Conservation (phyloP, 257 asterid species). For the Jacaranda mimosifolia region DNA sequence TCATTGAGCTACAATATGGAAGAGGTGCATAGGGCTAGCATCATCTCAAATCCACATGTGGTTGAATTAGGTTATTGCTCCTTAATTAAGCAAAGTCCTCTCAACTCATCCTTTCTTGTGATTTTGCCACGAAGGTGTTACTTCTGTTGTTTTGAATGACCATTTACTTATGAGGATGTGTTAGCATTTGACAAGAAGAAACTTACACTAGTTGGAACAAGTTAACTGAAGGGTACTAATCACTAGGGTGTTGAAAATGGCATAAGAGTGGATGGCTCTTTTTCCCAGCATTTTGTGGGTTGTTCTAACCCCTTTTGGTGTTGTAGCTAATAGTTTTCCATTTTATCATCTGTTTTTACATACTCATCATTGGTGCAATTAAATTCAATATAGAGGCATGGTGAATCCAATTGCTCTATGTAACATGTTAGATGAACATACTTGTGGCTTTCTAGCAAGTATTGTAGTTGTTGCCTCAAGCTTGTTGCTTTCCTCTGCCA, state of each 20-base stretch:
- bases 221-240: not conserved
- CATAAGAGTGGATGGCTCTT: too few relatives aligned
- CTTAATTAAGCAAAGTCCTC: slow-evolving; percentile 8
- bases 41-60: too few relatives aligned
- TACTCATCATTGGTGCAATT: too few relatives aligned
- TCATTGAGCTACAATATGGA: too few relatives aligned
- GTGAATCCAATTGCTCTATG: not conserved
- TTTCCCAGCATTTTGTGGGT: too few relatives aligned
- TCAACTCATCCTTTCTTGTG: not conserved
- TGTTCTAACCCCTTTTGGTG: too few relatives aligned
- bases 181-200: not conserved
- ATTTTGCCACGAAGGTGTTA: not conserved
- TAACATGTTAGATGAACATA: slow-evolving; percentile 38
- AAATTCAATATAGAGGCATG: too few relatives aligned
- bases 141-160: not conserved
- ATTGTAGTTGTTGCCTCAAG: slow-evolving; percentile 70
- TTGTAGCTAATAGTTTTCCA: too few relatives aligned
- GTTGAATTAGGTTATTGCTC: too few relatives aligned
- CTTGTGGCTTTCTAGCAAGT: slow-evolving; percentile 79
- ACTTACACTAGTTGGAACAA: not conserved
- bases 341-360: slow-evolving; percentile 14
- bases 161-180: not conserved
- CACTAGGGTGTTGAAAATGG: not conserved
- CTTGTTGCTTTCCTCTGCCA: slow-evolving; percentile 80
- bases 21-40: too few relatives aligned